Percentiles rank a stretch among this genome's conserved stretches.
phyloP scores from a whole-genome alignment of 2,329 filamentous ascomycete genomes.

The Westerdykella aurantiaca region DNA sequence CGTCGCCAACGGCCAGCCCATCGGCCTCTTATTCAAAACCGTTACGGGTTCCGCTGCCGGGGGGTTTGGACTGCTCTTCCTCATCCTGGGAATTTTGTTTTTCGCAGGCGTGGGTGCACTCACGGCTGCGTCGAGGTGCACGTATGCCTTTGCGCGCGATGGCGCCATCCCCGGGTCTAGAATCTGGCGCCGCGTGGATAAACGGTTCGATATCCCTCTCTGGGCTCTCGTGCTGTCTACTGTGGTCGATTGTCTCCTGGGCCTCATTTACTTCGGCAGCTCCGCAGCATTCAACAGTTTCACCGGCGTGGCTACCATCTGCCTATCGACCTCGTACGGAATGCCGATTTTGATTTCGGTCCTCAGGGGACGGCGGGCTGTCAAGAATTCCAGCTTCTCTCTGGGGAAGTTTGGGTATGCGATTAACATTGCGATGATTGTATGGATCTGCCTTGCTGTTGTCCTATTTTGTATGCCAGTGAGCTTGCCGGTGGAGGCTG shows the following conservation, averaged over 20 bases:
- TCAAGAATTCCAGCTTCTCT: slow-evolving; percentile 61
- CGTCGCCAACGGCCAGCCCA: slow-evolving; percentile 68
- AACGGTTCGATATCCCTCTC: slow-evolving; percentile 62
- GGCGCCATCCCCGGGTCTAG: slow-evolving; percentile 63
- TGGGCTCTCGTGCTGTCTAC: slow-evolving; percentile 65
- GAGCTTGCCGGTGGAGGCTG: slow-evolving; percentile 37
- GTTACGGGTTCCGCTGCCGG: slow-evolving; percentile 67
- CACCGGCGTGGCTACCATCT: slow-evolving; percentile 74
- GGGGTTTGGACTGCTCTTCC: slow-evolving; percentile 68
- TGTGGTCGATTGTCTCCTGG: slow-evolving; percentile 62
- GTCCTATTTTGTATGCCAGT: slow-evolving; percentile 70
- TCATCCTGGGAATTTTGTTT: slow-evolving; percentile 70
- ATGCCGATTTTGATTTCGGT: slow-evolving; percentile 69
- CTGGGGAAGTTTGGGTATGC: slow-evolving; percentile 62
- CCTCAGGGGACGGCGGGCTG: slow-evolving; percentile 58
- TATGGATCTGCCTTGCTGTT: slow-evolving; percentile 65
- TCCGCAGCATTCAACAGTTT: slow-evolving; percentile 73
- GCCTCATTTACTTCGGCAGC: slow-evolving; percentile 74
- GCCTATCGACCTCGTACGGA: slow-evolving; percentile 68
- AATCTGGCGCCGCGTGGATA: slow-evolving; percentile 62
- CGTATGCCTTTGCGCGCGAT: slow-evolving; percentile 66
- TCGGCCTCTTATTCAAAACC: slow-evolving; percentile 68
- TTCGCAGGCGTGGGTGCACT: slow-evolving; percentile 71
- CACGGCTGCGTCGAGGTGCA: slow-evolving; percentile 66
- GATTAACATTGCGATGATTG: slow-evolving; percentile 63